Evolutionary conservation across 2,329 filamentous ascomycete species (phyloP), one percentile per base, ranked within the genome.

Genomic region (Hypoxylon sp.): DNA sequence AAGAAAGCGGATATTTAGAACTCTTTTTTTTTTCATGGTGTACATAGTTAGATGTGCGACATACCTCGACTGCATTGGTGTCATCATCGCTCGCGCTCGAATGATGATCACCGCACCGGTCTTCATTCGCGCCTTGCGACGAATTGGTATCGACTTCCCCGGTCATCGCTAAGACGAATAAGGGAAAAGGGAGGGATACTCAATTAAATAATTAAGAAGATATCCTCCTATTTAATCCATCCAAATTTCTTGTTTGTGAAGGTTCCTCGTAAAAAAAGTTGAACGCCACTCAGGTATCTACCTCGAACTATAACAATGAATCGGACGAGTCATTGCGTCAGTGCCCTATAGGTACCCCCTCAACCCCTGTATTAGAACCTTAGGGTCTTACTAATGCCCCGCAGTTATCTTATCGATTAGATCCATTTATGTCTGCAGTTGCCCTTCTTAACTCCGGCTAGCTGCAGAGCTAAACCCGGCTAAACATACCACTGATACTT

Each of bases 71-170:
- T 10, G 85, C 79, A 53, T 78, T 80, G 50, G 78, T 80, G 48
- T 88, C 86, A 62, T 88, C 86, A 52, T 86, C 85, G 71, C 84
- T 86, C 37, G 79, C 81, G 59, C 82, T 84, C 3, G 82, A 84
- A 44, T 77, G 77, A 26, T 76, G 78, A 44, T 84, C 81, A 39
- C 82, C 80, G 46, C 78, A 75, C 46, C 77, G 78, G 35, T 70
- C 70, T 46, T 72, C 71, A 59, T 60, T 65, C 54, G 63, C 67
- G 53, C 64, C 67, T 58, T 70, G 69, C 62, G 69, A 66, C 29
- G 59, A 55, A 52, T 62, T 52, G 47, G 42, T 31, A 48, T 61
- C 52, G 37, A 51, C 42, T 48, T 47, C 52, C n/a, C 69, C 70
- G 26, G 55, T 67, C 73, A 74, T 76, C 33, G 55, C 66, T 55